Base-by-base conservation (phyloP, 192 early-diverging fungal genomes). In the Spizellomyces sp. region DNA sequence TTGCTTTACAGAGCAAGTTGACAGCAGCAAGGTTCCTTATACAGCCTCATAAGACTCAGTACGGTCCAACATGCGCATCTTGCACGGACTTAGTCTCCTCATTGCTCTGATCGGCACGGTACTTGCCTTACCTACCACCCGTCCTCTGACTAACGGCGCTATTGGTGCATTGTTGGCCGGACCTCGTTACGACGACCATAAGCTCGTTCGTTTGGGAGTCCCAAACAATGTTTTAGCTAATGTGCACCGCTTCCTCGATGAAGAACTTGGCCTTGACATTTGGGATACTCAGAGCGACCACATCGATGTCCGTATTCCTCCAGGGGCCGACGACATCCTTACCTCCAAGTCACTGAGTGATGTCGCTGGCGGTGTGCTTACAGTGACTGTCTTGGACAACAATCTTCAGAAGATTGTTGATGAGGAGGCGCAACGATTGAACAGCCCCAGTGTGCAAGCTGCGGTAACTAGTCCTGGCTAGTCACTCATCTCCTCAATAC, bases 371-470 rank as follows among this genome's bases (percentile, higher is more conserved):
- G 42, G 45, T 10, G 10, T n/a, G 6, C 43, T 55, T 46, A 14
- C 46, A 22, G 59, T 46, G 15, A 62, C 15, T 14, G 69, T 70
- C 9, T 8, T 70, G 57, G 56, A 62, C 45, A 12, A 19, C 8
- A 62, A 70, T 27, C 22, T 70, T 42, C 58, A 70, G 60, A 19
- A 70, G 69, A 19, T 62, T 8, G 48, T 70, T 52, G 69, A 70
- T 22, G 69, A 12, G 5, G 69, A 60, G 60, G 8, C 21, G 12
- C 36, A 44, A n/a, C 58, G 56, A 15, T 21, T 69, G 21, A 14
- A 44, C 55, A 42, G 22, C 5, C 50, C 52, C n/a, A 21, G n/a
- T 56, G 4, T 22, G 43, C 54, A 14, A 44, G 44, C 45, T 19
- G 15, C 19, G 60, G 15, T 46, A 60, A 43, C 45, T 19, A 70